Evolutionary conservation across 2,329 filamentous ascomycete species (phyloP).

Genomic region (Alternaria sp.): DNA sequence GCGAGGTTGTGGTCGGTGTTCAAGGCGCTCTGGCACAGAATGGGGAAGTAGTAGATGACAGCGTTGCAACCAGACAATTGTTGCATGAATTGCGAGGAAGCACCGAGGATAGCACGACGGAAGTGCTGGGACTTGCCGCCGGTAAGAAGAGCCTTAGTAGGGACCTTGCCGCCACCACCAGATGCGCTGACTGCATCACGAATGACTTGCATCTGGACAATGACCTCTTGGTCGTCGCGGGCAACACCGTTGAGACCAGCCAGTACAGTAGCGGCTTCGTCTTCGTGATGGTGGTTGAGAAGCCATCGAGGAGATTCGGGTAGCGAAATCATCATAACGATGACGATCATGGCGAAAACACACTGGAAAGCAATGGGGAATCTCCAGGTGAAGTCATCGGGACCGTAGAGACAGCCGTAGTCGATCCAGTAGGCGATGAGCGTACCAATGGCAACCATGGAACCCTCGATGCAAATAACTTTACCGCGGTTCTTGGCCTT

Average conservation of each 20-base stretch:
- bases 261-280: slow-evolving; percentile 57
- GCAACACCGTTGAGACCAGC: slow-evolving; percentile 56
- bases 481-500: slow-evolving; percentile 64
- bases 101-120: slow-evolving; percentile 65
- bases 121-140: slow-evolving; percentile 69
- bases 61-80: slow-evolving; percentile 54
- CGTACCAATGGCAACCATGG: slow-evolving; percentile 57
- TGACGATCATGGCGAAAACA: slow-evolving; percentile 51
- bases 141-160: slow-evolving; percentile 59
- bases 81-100: slow-evolving; percentile 67
- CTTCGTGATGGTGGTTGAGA: slow-evolving; percentile 46
- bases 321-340: slow-evolving; percentile 44
- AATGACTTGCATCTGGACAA: slow-evolving; percentile 66
- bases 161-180: slow-evolving; percentile 44
- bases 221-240: slow-evolving; percentile 61
- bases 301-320: slow-evolving; percentile 43
- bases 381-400: slow-evolving; percentile 50
- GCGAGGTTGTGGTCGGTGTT: slow-evolving; percentile 52
- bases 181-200: slow-evolving; percentile 57
- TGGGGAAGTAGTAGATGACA: slow-evolving; percentile 55
- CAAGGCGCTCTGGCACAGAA: slow-evolving; percentile 59
- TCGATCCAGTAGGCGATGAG: slow-evolving; percentile 60
- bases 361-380: slow-evolving; percentile 61
- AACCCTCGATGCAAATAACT: slow-evolving; percentile 64
- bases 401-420: slow-evolving; percentile 49